phyloP scores from a whole-genome alignment of 129 eudicot genomes.

The Flaveria trinervia region DNA sequence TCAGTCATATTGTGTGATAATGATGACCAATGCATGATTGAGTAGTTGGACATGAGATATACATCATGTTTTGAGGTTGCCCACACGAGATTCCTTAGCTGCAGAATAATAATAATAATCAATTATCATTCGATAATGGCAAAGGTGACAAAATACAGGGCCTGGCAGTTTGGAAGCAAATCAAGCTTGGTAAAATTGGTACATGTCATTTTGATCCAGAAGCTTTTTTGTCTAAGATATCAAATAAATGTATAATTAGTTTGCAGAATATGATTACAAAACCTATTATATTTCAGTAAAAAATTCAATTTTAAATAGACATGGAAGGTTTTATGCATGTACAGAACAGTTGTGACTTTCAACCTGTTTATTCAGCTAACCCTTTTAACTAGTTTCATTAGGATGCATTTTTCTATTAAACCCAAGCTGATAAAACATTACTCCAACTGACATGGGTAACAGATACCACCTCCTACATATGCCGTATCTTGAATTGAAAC shows the following conservation, averaged over 20 bases:
- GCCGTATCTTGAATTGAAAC: not conserved
- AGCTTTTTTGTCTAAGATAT: not conserved
- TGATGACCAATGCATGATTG: constrained; percentile 86
- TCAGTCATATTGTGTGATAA: constrained; percentile 57
- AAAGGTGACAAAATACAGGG: not conserved
- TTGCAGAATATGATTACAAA: constrained; percentile 6
- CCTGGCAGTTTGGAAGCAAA: not conserved
- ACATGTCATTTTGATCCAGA: not conserved
- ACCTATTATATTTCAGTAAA: not conserved
- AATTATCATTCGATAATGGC: not conserved
- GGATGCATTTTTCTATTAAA: not conserved
- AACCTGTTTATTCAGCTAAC: not conserved
- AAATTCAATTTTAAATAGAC: not conserved
- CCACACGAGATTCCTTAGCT: constrained; percentile 94
- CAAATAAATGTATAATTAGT: not conserved
- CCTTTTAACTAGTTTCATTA: not conserved
- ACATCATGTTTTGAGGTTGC: constrained; percentile 95
- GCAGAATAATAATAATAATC: constrained; percentile 24
- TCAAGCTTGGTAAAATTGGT: not conserved
- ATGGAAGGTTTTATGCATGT: not conserved
- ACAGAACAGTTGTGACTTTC: not conserved
- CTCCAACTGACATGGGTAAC: not conserved
- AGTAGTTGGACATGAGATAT: constrained; percentile 73
- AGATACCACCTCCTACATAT: constrained; percentile 11
- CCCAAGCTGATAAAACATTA: not conserved